Conservation (phyloP, 1,284 basidiomycete species). For the Ustilago curta region DNA sequence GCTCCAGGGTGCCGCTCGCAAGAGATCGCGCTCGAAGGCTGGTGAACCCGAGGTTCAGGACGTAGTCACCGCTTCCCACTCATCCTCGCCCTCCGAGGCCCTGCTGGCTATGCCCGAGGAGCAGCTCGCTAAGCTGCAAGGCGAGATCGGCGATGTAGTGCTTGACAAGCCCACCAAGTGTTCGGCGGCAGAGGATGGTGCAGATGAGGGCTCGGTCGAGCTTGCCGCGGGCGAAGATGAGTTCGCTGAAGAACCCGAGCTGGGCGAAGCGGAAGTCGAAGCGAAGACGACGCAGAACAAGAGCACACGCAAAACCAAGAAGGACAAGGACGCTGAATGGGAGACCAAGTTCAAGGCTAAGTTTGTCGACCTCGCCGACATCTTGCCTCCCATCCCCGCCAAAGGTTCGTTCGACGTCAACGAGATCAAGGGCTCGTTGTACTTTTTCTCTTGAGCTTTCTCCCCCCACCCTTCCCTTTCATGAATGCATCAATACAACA, state of each 20-base stretch:
- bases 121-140: slow-evolving; percentile 34
- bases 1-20: slow-evolving; percentile 13
- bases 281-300: slow-evolving; percentile 13
- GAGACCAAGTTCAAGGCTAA: slow-evolving; percentile 57
- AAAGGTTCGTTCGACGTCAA: slow-evolving; percentile 91
- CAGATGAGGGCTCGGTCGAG: slow-evolving; percentile 23
- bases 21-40: slow-evolving; percentile 13
- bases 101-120: slow-evolving; percentile 40
- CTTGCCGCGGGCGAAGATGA: slow-evolving; percentile 23
- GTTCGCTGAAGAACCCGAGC: slow-evolving; percentile 11
- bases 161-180: slow-evolving; percentile 25
- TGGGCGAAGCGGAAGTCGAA: slow-evolving; percentile 18
- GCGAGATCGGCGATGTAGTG: slow-evolving; percentile 27
- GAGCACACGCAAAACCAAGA: slow-evolving; percentile 11
- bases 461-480: not conserved
- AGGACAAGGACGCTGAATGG: slow-evolving; percentile 34
- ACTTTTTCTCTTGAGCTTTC: slow-evolving; percentile 62
- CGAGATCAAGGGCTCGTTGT: slow-evolving; percentile 74
- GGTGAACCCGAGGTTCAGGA: slow-evolving; percentile 5
- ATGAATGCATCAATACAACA: not conserved
- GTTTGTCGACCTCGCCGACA: slow-evolving; percentile 81
- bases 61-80: slow-evolving; percentile 2
- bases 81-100: slow-evolving; percentile 24
- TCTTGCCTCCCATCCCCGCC: slow-evolving; percentile 84
- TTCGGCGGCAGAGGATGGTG: slow-evolving; percentile 7